Evolutionary conservation across 2,329 filamentous ascomycete genomes (phyloP), one percentile per base, ranked within the genome.

Genomic region (Colletotrichum lindemuthianum): DNA sequence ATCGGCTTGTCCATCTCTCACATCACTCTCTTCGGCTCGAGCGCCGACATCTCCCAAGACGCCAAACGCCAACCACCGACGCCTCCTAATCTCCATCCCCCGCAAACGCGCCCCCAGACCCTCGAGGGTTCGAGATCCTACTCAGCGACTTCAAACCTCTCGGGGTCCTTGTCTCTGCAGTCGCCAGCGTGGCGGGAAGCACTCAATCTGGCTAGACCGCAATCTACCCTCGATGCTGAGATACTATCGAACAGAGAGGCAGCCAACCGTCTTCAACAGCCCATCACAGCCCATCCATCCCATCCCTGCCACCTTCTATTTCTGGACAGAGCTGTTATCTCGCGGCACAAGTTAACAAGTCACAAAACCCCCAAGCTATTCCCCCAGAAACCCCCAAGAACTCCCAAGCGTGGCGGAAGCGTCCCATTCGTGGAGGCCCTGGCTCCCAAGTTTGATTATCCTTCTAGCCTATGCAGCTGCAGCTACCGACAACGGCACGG

Each of bases 311-410:
- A 61, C 58, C 47, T 61, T 34, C 61, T 61, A 11, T 55, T 61
- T 50, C 41, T 37, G 58, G 61, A 16, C 13, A 41, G 2, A n/a
- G 10, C 33, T 47, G 45, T 61, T 61, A 65, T 61, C 61, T 51
- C 34, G 43, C n/a, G 36, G 47, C 40, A 37, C 47, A 32, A 10
- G 41, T 13, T 15, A 13, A 37, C 47, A 32, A 10, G 41, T 13
- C 12, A 13, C 41, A 15, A 15, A 48, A 4, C 24, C 24, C 24
- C 24, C 24, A 24, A 24, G 24, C 3, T 24, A 24, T 4, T 32
- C 51, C n/a, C 37, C 50, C 39, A 45, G 11, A 15, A 54, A 54
- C 32, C 51, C 39, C 13, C 39, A 13, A 15, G 8, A 13, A 41
- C 50, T 15, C 24, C 45, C 45, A 59, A 51, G 47, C 50, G 36